phyloP scores from a whole-genome alignment of 1,284 basidiomycete species.

The Fomitopsis betulina region DNA sequence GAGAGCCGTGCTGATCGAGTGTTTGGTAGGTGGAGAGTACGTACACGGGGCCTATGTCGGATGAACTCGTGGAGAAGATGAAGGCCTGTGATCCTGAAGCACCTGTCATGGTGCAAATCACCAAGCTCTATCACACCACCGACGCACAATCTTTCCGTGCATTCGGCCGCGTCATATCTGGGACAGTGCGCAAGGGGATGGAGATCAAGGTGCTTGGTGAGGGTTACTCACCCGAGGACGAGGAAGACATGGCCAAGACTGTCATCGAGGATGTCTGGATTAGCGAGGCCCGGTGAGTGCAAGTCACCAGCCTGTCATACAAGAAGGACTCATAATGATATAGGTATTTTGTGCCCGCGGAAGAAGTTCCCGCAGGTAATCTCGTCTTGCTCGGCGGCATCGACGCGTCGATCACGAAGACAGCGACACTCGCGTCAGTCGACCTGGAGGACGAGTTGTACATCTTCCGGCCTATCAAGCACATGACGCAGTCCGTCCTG shows the following conservation, averaged over 20 bases:
- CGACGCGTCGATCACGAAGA: slow-evolving; percentile 93
- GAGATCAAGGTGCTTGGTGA: slow-evolving; percentile 96
- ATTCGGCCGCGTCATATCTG: slow-evolving; percentile 92
- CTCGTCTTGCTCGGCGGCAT: slow-evolving; percentile 91
- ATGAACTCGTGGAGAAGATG: slow-evolving; percentile 77
- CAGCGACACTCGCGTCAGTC: slow-evolving; percentile 80
- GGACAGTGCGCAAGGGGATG: slow-evolving; percentile 80
- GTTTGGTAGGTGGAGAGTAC: slow-evolving; percentile 63
- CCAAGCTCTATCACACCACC: slow-evolving; percentile 93
- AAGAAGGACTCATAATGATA: not conserved
- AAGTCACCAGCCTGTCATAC: slow-evolving; percentile 9
- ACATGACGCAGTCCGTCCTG: slow-evolving; percentile 96
- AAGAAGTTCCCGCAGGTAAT: slow-evolving; percentile 89
- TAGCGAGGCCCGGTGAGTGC: slow-evolving; percentile 73
- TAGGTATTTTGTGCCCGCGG: slow-evolving; percentile 87
- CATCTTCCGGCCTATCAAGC: slow-evolving; percentile 94
- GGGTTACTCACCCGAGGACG: slow-evolving; percentile 95
- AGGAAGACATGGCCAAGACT: slow-evolving; percentile 95
- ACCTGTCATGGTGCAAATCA: slow-evolving; percentile 88
- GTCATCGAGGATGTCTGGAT: slow-evolving; percentile 88
- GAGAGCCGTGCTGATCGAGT: not conserved
- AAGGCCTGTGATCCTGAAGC: slow-evolving; percentile 79
- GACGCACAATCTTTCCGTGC: slow-evolving; percentile 96
- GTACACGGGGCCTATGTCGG: slow-evolving; percentile 84
- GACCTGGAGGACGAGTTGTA: slow-evolving; percentile 82